A percentile compares a stretch with the other conserved stretches of the same genome.
These are phyloP conservation scores for Lathyrus aphaca DNA, from an alignment of 306 rosid genomes.

Conservation along the genomic window DNA sequence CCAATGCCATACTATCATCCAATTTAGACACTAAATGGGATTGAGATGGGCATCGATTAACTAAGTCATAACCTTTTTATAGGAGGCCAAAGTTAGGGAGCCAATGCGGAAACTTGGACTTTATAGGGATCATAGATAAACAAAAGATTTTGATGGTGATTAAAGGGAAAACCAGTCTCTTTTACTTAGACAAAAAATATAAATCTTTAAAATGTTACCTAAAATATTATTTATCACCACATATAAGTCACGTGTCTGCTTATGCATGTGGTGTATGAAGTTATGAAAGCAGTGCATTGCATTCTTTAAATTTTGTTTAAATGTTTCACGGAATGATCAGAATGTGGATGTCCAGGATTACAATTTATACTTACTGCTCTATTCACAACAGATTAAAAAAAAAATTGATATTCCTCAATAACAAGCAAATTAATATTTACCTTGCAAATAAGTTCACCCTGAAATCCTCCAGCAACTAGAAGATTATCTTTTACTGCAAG, in stretches of 20 bases:
- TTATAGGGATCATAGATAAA: too few relatives aligned
- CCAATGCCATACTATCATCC: not conserved
- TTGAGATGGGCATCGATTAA: not conserved
- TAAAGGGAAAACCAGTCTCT: not conserved
- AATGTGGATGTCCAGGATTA: conserved; percentile 16
- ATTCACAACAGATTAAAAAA: conserved; percentile 21
- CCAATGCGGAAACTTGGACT: too few relatives aligned
- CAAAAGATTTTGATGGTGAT: not conserved
- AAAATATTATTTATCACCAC: not conserved
- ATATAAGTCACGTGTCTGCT: not conserved
- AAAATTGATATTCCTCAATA: not conserved
- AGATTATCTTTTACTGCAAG: conserved; percentile 80
- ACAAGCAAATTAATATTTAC: conserved; percentile 42
- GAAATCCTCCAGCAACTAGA: conserved; percentile 86
- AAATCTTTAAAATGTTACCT: not conserved
- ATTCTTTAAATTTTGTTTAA: not conserved
- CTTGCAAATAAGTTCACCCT: conserved; percentile 91
- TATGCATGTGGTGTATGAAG: not conserved
- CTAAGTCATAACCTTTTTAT: not conserved
- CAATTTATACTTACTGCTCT: not conserved
- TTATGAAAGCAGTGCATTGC: not conserved
- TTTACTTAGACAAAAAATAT: not conserved
- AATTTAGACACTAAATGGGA: not conserved
- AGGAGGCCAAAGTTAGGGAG: too few relatives aligned
- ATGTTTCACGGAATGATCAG: not conserved